Conservation (phyloP, 257 asterid species). For the Nicotiana undulata region DNA sequence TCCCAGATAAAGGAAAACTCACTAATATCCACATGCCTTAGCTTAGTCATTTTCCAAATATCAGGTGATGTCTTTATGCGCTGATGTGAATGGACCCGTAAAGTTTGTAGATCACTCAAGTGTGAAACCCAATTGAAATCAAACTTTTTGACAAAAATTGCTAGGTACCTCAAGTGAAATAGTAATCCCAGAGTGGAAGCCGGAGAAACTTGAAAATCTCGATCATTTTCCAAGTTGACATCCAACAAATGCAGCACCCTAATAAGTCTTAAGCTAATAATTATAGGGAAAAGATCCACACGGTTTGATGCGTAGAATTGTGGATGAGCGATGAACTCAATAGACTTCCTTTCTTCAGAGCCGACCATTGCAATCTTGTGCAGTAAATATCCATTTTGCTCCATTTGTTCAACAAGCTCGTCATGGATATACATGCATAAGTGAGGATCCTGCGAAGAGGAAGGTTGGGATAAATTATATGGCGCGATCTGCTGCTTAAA, state of each 20-base stretch:
- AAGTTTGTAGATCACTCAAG: not conserved
- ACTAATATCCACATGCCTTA: not conserved
- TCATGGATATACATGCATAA: conserved; percentile 1
- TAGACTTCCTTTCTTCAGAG: not conserved
- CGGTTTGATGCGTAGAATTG: not conserved
- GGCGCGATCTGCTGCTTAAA: not conserved
- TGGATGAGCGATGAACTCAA: conserved; percentile 1
- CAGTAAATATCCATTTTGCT: not conserved
- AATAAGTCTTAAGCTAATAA: not conserved
- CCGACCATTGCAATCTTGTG: not conserved
- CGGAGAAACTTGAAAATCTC: not conserved
- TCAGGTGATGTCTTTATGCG: not conserved
- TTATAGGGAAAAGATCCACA: not conserved
- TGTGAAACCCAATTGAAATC: not conserved
- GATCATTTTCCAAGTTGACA: not conserved
- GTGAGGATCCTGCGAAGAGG: not conserved
- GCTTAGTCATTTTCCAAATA: conserved; percentile 3
- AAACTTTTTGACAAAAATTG: not conserved
- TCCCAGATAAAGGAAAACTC: not conserved
- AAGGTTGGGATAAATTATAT: not conserved
- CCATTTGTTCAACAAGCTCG: not conserved
- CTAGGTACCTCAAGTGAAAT: not conserved
- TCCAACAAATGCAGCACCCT: not conserved
- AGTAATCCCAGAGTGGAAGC: not conserved
- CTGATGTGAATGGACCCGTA: not conserved